Conservation (phyloP, 78 protist species). For the Dictyostelium capitatum region DNA sequence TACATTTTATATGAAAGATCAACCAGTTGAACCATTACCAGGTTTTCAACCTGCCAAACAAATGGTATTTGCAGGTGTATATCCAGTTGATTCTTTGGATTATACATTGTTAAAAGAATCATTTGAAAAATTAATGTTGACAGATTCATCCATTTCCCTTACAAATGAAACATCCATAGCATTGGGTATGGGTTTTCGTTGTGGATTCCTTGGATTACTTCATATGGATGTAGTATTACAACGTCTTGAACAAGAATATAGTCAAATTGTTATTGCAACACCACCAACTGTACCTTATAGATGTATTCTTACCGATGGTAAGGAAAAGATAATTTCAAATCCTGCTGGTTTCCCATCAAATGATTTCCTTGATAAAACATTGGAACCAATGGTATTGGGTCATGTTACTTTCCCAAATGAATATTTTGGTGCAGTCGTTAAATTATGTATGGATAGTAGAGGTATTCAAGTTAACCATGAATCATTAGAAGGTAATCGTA, state of each 20-base stretch:
- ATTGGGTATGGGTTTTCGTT: conserved; percentile 94
- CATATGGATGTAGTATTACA: conserved; percentile 95
- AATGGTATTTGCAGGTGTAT: conserved; percentile 90
- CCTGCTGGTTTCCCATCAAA: conserved; percentile 66
- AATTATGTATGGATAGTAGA: conserved; percentile 69
- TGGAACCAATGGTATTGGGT: conserved; percentile 88
- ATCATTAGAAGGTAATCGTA: conserved; percentile 63
- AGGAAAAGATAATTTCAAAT: conserved; percentile 37
- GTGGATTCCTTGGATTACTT: conserved; percentile 96
- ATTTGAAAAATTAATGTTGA: conserved; percentile 84
- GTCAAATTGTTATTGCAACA: conserved; percentile 88
- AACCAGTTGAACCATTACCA: conserved; percentile 82
- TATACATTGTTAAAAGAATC: conserved; percentile 57
- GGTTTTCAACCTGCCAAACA: conserved; percentile 90
- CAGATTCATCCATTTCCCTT: conserved; percentile 86
- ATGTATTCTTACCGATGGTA: conserved; percentile 32
- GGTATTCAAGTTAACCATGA: conserved; percentile 57
- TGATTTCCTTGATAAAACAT: neutral
- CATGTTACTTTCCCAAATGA: conserved; percentile 83
- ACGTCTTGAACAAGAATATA: conserved; percentile 89
- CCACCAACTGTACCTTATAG: conserved; percentile 93
- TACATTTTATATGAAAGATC: conserved; percentile 81
- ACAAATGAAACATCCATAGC: conserved; percentile 70
- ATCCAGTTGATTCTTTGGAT: conserved; percentile 73
- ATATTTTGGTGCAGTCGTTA: conserved; percentile 76